phyloP scores from a whole-genome alignment of 2,329 filamentous ascomycete genomes.

The Neurospora sp. region DNA sequence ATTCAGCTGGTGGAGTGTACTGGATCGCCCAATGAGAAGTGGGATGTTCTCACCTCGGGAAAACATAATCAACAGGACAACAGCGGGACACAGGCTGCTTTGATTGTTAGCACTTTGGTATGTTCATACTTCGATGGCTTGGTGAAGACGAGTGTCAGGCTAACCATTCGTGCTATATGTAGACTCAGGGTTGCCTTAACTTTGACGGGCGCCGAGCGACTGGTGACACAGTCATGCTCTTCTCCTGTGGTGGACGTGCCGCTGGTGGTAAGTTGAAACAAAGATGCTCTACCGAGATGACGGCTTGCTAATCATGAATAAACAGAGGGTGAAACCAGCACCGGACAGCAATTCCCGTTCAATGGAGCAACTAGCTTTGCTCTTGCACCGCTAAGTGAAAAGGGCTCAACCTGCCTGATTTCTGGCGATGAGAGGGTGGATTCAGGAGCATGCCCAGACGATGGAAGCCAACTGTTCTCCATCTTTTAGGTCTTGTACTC shows the following conservation, averaged over 20 bases:
- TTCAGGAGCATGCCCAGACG: conserved; percentile 21
- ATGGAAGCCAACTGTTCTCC: conserved; percentile 23
- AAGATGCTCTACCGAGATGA: conserved; percentile 26
- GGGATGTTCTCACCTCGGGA: conserved; percentile 40
- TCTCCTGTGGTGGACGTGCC: conserved; percentile 42
- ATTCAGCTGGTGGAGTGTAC: conserved; percentile 34
- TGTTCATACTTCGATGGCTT: conserved; percentile 9
- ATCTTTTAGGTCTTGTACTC: conserved; percentile 13
- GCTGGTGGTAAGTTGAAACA: conserved; percentile 29
- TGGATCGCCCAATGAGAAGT: conserved; percentile 36
- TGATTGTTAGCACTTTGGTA: conserved; percentile 39
- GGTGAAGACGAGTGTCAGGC: not conserved
- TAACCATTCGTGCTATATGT: not conserved
- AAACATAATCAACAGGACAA: conserved; percentile 36
- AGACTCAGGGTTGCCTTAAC: conserved; percentile 37
- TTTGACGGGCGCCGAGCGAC: conserved; percentile 34
- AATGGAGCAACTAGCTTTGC: conserved; percentile 30
- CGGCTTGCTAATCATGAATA: conserved; percentile 17
- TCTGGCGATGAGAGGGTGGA: conserved; percentile 23
- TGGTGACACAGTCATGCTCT: conserved; percentile 38
- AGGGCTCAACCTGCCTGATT: conserved; percentile 33
- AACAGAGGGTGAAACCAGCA: conserved; percentile 34
- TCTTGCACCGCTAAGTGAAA: conserved; percentile 34
- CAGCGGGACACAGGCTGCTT: conserved; percentile 19
- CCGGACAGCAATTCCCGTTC: conserved; percentile 40